Evolutionary conservation across 2,329 filamentous ascomycete species (phyloP), one percentile per base, ranked within the genome.

Genomic region (Emmonsiellopsis sp.): DNA sequence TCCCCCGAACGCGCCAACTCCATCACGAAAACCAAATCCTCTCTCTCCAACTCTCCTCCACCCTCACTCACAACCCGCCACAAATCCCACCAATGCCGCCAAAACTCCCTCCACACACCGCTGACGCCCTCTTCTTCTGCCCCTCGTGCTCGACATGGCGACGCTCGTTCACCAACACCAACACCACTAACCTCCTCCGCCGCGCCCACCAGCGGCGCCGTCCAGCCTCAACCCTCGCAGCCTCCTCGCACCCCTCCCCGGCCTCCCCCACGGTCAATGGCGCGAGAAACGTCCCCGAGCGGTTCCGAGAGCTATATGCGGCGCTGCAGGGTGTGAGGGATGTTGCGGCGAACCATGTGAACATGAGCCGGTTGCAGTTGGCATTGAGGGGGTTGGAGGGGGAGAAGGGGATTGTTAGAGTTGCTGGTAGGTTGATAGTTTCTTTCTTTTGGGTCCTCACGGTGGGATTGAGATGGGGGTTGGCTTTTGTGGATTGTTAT

Each of bases 311-410:
- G 50, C 70, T 85, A 1, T 74, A 84, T 59, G 70, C 77, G 56
- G 73, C 77, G 33, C 62, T 85, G 42, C 71, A 72, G 11, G 68
- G 69, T n/a, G 65, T 84, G 7, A 72, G 77, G 55, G 72, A 74
- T 51, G 70, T 72, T 39, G 79, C 80, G 21, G 72, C 76, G 54
- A 75, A 74, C 46, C 77, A 80, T 63, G 76, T 83, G 50, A 81
- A 82, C 62, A 66, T 81, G 33, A 82, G 80, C 61, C 71, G 80
- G 53, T 63, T 85, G 56, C 78, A 82, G 62, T 74, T 85, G 61
- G 81, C 80, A 14, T 63, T 82, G 57, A 68, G 78, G 53, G 80
- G 81, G 2, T 64, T 85, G 57, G 80, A 81, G 61, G 75, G 72
- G 27, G 71, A 77, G 46, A 68, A 72, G 56, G 75, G 79, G 2